A percentile compares a stretch with the other conserved stretches of the same genome.
Evolutionary conservation across 2,329 filamentous ascomycete species (phyloP).

Genomic region (Podosphaera xanthii): DNA sequence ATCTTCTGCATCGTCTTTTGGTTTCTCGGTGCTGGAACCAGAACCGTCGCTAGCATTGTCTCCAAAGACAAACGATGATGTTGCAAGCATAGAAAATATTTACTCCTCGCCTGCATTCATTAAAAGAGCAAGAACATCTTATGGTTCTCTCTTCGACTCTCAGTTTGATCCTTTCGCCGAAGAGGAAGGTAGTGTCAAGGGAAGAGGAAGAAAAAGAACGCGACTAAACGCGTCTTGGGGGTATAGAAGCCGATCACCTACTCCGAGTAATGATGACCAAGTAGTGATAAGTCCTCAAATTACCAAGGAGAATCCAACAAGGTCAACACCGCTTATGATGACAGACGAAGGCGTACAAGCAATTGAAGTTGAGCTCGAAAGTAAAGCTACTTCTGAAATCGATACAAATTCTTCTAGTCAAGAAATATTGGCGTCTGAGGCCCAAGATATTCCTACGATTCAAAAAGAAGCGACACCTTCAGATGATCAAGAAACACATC

Average conservation of each 20-base stretch:
- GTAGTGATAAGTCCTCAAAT: conserved; percentile 3
- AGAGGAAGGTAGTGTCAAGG: conserved; percentile 37
- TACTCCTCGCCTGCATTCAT: conserved; percentile 64
- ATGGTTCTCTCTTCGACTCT: conserved; percentile 40
- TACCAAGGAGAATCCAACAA: neutral
- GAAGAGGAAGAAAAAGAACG: conserved; percentile 44
- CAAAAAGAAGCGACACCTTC: neutral
- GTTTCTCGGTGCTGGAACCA: neutral
- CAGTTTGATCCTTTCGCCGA: conserved; percentile 43
- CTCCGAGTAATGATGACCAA: conserved; percentile 26
- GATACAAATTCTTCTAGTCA: neutral
- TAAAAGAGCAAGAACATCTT: conserved; percentile 46
- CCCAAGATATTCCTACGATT: neutral
- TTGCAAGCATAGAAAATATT: conserved; percentile 20
- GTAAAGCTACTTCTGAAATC: neutral
- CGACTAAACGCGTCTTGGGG: conserved; percentile 51
- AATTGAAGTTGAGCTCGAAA: conserved; percentile 15
- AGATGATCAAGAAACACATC: neutral
- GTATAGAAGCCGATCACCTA: conserved; percentile 47
- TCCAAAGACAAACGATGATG: neutral
- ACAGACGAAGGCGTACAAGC: conserved; percentile 21
- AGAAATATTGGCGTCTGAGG: neutral
- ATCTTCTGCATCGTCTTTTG: conserved; percentile 1
- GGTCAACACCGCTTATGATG: conserved; percentile 12
- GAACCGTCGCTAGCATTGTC: neutral